Evolutionary conservation across 2,329 filamentous ascomycete genomes (phyloP), one percentile per base, ranked within the genome.

Genomic region (Sporothrix luriei): DNA sequence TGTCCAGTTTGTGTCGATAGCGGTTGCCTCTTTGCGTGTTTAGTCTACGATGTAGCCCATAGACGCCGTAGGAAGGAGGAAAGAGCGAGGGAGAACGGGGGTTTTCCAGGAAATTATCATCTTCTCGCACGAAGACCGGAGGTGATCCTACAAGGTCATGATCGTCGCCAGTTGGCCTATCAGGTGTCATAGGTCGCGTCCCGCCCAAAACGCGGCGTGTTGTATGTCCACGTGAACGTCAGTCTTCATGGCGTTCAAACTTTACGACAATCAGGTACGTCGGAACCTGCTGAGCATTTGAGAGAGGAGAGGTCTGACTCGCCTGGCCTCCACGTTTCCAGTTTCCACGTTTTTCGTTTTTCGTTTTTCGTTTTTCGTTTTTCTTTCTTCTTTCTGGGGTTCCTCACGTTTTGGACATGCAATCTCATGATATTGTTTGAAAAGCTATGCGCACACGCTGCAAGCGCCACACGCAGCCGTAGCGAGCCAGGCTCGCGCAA

Each of bases 91-190:
- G 43, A 49, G 62, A 21, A 29, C 26, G 26, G 33, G 54, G 40
- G n/a, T n/a, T n/a, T 16, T 14, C n/a, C 4, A 21, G 38, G 38
- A 62, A 43, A 62, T 26, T 26, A 62, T 46, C 55, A 26, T 62
- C 57, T 43, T 61, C 38, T 46, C 38, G n/a, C 38, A 46, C 26
- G 57, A 26, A 11, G 38, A 61, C 38, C 26, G 24, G 57, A 14
- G 38, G 4, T 11, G 11, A 61, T 66, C 49, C 48, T 19, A 61
- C 57, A 62, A 49, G 33, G 26, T 26, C 46, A 46, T 14, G 65
- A 67, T 67, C 65, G 51, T 46, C 65, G 51, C 65, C 43, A 38
- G 11, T 7, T 29, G 26, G 54, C 66, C 54, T 62, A 62, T 61
- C 55, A 62, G 33, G 43, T 62, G 29, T 54, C 64, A 54, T 40